Conservation (phyloP, 768 basidiomycete species). For the Xerocomellus dryophilus region DNA sequence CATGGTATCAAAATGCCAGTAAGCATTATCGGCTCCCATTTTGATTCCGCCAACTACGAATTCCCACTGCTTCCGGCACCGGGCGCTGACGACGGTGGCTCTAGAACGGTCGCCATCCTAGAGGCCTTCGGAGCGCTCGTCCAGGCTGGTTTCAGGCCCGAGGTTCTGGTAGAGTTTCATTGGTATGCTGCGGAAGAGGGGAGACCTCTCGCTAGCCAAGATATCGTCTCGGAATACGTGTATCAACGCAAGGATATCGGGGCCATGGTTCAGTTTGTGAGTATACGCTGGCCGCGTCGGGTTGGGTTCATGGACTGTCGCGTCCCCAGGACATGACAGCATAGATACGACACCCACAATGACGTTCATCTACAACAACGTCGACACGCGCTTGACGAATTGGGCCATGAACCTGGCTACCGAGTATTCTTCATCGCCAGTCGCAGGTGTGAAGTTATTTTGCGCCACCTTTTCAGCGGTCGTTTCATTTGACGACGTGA, state of each 20-base stretch:
- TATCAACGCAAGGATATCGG: constrained; percentile 42
- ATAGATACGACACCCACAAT: constrained; percentile 20
- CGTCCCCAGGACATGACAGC: constrained; percentile 36
- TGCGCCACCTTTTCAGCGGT: constrained; percentile 19
- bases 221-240: constrained; percentile 50
- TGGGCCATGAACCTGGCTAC: constrained; percentile 35
- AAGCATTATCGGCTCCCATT: constrained; percentile 41
- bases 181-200: constrained; percentile 78
- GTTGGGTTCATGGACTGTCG: not conserved
- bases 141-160: constrained; percentile 63
- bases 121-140: constrained; percentile 74
- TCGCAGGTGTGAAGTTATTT: constrained; percentile 26
- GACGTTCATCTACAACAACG: constrained; percentile 33
- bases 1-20: constrained; percentile 18
- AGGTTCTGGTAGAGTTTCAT: constrained; percentile 70
- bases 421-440: constrained; percentile 25
- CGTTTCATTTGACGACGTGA: not conserved
- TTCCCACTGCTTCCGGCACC: constrained; percentile 43
- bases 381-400: constrained; percentile 46
- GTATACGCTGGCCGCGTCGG: constrained; percentile 35
- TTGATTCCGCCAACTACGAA: constrained; percentile 42
- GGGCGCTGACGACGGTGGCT: constrained; percentile 51
- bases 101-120: constrained; percentile 75
- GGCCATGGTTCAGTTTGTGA: constrained; percentile 51
- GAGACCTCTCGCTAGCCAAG: constrained; percentile 36